phyloP scores from a whole-genome alignment of 1,284 basidiomycete genomes.

The Neolentinus lepideus region DNA sequence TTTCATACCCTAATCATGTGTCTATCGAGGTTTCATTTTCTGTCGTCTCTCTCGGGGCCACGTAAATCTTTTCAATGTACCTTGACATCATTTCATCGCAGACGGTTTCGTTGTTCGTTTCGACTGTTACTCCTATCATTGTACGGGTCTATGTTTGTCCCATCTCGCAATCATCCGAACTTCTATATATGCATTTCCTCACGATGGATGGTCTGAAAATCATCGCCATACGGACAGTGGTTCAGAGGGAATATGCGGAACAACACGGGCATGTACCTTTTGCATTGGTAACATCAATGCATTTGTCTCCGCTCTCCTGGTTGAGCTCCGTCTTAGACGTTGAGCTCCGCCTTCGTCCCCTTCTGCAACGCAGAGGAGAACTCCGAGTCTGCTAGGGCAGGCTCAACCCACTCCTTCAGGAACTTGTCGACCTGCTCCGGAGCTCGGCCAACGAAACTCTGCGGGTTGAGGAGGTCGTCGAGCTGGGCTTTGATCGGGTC shows the following conservation, averaged over 20 bases:
- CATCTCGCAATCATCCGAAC: not conserved
- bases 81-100: not conserved
- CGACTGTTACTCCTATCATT: not conserved
- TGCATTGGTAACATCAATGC: not conserved
- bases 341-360: constrained; percentile 26
- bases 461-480: constrained; percentile 70
- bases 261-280: no score
- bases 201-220: no score
- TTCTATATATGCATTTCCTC: not conserved
- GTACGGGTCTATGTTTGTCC: not conserved
- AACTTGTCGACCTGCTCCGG: constrained; percentile 93
- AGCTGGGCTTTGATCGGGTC: constrained; percentile 55
- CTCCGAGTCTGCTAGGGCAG: constrained; percentile 69
- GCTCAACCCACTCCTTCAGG: constrained; percentile 81
- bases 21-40: not conserved
- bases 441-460: constrained; percentile 85
- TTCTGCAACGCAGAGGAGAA: constrained; percentile 51
- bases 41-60: not conserved
- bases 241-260: no score
- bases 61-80: not conserved
- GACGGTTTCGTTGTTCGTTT: not conserved
- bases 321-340: no score
- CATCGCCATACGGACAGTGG: no score
- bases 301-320: no score
- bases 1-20: not conserved